Base-by-base conservation (phyloP, 2,329 filamentous ascomycete species). In the Exophiala viscosa region DNA sequence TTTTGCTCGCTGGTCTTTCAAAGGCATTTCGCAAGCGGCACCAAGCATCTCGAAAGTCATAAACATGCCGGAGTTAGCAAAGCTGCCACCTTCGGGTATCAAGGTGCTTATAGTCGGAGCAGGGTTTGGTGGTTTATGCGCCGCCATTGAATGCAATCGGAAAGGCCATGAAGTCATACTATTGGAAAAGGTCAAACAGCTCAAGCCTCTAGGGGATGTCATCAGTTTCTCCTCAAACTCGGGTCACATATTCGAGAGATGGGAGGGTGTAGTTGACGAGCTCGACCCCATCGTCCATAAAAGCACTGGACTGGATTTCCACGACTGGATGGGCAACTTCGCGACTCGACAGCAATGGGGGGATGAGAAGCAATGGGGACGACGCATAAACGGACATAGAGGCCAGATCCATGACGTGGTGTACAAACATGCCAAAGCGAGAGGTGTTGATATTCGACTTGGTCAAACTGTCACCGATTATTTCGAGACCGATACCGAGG, bases 31-130 rank as follows among this genome's bases (percentile, higher is more conserved):
- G 23, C 23, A 28, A 2, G 3, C 2, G 8, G 8, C 32, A n/a
- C 23, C 20, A 32, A n/a, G 34, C 34, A 10, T 23, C 34, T 41
- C 32, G 5, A 17, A 15, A 44, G 13, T 28, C n/a, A n/a, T 39
- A 11, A 18, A 48, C 13, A 59, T 55, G 56, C 31, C 56, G 45
- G 46, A 38, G 28, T 59, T 50, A 46, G 38, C 53, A 28, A 56
- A 50, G 50, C 48, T 59, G 5, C 61, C 68, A 8, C 60, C 69
- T 3, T 70, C 71, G n/a, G 72, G 72, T 48, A 72, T 78, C 62
- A 70, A 69, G 35, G 73, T 81, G 28, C 66, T 80, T 31, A 74
- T 81, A 44, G 76, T 81, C 5, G 79, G 79, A 71, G 52, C 65
- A 33, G 67, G 67, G 3, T 67, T 69, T 38, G 67, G 64, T 13